These are phyloP conservation scores for Umbelopsis vinacea DNA, from an alignment of 192 early-diverging fungal genomes.

Conservation along the genomic window DNA sequence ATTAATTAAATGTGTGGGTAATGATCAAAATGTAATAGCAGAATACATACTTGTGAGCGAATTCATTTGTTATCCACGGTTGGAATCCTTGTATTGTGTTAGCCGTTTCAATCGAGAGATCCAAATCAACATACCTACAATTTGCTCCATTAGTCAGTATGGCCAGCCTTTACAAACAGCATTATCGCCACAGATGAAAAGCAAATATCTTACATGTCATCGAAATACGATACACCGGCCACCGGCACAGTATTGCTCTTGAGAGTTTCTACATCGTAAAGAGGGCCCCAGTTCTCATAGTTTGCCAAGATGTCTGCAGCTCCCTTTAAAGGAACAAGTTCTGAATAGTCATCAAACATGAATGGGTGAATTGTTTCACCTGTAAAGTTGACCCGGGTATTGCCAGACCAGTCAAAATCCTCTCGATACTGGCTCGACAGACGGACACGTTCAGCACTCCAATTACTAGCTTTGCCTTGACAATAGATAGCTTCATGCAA, in stretches of 20 bases:
- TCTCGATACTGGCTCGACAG: conserved; percentile 37
- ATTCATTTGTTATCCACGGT: conserved; percentile 74
- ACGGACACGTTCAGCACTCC: conserved; percentile 65
- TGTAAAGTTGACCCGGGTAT: conserved; percentile 63
- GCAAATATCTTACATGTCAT: conserved; percentile 63
- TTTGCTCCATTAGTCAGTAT: neutral
- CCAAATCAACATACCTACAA: conserved; percentile 57
- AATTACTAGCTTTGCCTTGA: conserved; percentile 58
- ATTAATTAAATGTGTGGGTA: neutral
- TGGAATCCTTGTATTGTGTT: conserved; percentile 53
- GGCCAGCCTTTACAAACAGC: neutral
- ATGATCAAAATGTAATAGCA: neutral
- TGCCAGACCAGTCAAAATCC: conserved; percentile 50
- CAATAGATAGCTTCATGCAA: conserved; percentile 72
- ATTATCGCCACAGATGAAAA: too few relatives aligned
- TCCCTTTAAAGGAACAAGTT: conserved; percentile 59
- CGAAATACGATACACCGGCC: conserved; percentile 68
- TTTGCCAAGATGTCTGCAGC: conserved; percentile 63
- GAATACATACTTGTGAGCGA: conserved; percentile 59
- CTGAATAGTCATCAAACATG: conserved; percentile 75
- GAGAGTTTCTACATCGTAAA: conserved; percentile 58
- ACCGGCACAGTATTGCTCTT: conserved; percentile 55
- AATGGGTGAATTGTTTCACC: conserved; percentile 71
- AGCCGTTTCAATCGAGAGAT: conserved; percentile 63
- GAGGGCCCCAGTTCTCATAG: conserved; percentile 52